These are phyloP conservation scores for Abelmoschus esculentus DNA, from an alignment of 345 rosid species.

Conservation along the genomic window DNA sequence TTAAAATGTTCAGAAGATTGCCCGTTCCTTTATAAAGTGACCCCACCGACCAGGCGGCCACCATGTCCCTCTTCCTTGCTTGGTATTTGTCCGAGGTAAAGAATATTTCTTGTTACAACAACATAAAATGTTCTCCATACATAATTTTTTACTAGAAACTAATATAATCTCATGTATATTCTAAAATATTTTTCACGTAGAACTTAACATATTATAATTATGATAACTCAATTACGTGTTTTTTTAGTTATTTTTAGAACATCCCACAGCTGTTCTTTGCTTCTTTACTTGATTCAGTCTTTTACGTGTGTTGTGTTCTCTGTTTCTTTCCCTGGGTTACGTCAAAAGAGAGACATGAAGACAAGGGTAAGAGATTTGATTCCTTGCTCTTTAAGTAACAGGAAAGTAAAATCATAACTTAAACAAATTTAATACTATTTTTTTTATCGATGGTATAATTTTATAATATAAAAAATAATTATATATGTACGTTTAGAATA, in stretches of 20 bases:
- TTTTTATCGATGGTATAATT: too few species aligned
- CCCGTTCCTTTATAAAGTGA: neutral
- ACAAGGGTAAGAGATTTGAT: conserved; percentile 19
- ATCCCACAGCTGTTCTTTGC: too few species aligned
- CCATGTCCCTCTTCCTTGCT: neutral
- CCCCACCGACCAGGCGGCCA: neutral
- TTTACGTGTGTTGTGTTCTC: neutral
- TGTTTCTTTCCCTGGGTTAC: neutral
- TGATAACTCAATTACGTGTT: too few species aligned
- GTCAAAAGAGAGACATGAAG: neutral
- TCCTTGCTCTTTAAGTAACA: conserved; percentile 19
- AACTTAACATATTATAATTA: too few species aligned
- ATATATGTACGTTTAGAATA: too few species aligned
- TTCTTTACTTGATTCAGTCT: conserved; percentile 29
- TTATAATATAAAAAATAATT: too few species aligned
- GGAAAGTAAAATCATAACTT: neutral
- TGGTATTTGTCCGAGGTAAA: neutral
- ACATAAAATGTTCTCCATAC: too few species aligned
- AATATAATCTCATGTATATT: too few species aligned
- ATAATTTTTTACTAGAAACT: too few species aligned
- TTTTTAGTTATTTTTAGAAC: too few species aligned
- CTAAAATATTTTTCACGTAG: too few species aligned
- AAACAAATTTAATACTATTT: neutral
- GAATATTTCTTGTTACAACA: neutral
- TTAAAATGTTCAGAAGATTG: conserved; percentile 19